Conservation (phyloP, 139 green algal genomes). For the Chlorella sp. region DNA sequence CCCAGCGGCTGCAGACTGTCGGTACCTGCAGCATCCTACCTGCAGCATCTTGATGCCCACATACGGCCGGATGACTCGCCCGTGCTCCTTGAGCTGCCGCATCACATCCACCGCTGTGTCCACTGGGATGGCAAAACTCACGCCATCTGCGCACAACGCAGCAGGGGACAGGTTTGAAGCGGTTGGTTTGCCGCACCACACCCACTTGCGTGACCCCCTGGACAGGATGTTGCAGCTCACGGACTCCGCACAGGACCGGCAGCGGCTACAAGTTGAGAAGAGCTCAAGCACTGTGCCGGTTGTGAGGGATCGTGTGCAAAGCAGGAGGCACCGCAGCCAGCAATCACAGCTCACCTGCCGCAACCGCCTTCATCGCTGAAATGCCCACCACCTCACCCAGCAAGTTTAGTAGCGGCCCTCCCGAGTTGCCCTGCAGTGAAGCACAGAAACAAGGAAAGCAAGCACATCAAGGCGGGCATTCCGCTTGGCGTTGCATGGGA, state of each 20-base stretch:
- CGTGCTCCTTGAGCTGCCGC: slow-evolving; percentile 54
- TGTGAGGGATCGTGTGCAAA: neutral
- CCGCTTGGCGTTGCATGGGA: too few relatives aligned
- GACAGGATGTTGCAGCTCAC: too few relatives aligned
- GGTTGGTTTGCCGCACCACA: too few relatives aligned
- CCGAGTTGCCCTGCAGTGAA: slow-evolving; percentile 52
- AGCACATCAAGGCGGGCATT: too few relatives aligned
- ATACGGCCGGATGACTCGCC: slow-evolving; percentile 72
- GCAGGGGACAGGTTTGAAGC: neutral
- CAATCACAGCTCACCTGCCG: neutral
- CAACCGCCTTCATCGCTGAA: slow-evolving; percentile 71
- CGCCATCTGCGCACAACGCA: slow-evolving; percentile 61
- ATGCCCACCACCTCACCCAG: slow-evolving; percentile 74
- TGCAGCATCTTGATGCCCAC: slow-evolving; percentile 81
- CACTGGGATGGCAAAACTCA: slow-evolving; percentile 84
- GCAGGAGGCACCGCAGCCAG: neutral
- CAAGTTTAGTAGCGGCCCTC: slow-evolving; percentile 79
- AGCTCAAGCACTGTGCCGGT: neutral
- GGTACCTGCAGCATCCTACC: slow-evolving; percentile 1
- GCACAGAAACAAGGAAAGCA: neutral
- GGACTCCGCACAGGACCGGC: neutral
- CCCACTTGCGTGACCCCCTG: too few relatives aligned
- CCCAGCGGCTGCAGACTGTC: too few relatives aligned
- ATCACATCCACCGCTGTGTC: slow-evolving; percentile 68
- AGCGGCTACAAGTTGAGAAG: too few relatives aligned